Percentiles rank a stretch among this genome's conserved stretches.
Evolutionary conservation across 2,329 filamentous ascomycete species (phyloP).

Genomic region (Aureobasidium mangrovei): DNA sequence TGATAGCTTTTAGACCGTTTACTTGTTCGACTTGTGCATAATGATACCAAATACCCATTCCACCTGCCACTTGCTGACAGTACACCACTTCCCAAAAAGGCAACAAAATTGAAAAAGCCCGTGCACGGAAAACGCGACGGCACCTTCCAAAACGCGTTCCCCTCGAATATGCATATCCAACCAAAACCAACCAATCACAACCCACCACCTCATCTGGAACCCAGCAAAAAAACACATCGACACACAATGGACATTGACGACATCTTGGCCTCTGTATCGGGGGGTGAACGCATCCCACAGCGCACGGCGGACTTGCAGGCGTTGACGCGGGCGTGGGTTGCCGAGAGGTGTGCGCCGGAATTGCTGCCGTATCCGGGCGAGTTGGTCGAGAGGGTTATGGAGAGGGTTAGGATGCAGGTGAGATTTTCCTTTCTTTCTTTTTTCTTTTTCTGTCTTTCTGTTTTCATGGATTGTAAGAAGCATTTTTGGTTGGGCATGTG

Average conservation of each 20-base stretch:
- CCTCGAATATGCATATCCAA: too few species aligned
- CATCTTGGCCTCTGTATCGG: slow-evolving; percentile 43
- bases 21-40: neutral
- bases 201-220: neutral
- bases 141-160: too few species aligned
- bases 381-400: slow-evolving; percentile 72
- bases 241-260: slow-evolving; percentile 40
- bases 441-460: neutral
- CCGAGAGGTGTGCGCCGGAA: slow-evolving; percentile 82
- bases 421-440: neutral
- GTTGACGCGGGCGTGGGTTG: slow-evolving; percentile 85
- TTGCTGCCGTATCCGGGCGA: slow-evolving; percentile 69
- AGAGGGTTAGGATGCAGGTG: slow-evolving; percentile 24
- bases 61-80: neutral
- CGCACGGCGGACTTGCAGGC: slow-evolving; percentile 73
- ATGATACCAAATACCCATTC: neutral
- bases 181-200: too few species aligned
- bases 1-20: neutral
- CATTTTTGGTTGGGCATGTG: neutral
- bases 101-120: too few species aligned
- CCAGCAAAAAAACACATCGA: neutral
- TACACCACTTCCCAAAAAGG: too few species aligned
- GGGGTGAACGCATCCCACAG: slow-evolving; percentile 37
- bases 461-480: neutral
- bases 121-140: too few species aligned